Percentiles rank a stretch among this genome's conserved stretches.
phyloP scores from a whole-genome alignment of 176 grass and related monocot species.

The Zoysia japonica region DNA sequence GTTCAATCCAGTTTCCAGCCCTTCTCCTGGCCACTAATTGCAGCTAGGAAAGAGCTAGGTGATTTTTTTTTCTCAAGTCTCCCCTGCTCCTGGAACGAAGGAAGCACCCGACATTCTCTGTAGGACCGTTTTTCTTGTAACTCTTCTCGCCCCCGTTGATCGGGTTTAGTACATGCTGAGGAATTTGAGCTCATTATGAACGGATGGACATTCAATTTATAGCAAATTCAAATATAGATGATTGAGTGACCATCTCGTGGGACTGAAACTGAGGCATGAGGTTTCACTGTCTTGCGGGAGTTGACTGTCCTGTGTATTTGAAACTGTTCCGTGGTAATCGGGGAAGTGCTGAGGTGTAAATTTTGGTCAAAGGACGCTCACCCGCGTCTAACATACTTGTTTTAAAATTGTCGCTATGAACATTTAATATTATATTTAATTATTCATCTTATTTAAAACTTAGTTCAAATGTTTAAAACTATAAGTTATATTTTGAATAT shows the following conservation, averaged over 20 bases:
- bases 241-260: conserved; percentile 26
- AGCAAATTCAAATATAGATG: conserved; percentile 50
- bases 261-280: background rate
- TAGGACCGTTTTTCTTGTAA: conserved; percentile 14
- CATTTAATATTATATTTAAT: background rate
- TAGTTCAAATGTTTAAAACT: too few species aligned
- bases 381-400: background rate
- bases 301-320: background rate
- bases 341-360: conserved; percentile 36
- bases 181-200: conserved; percentile 47
- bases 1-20: conserved; percentile 34
- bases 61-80: conserved; percentile 34
- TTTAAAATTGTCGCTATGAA: background rate
- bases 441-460: too few species aligned
- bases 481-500: too few species aligned
- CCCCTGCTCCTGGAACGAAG: conserved; percentile 36
- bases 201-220: conserved; percentile 58
- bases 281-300: conserved; percentile 14
- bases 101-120: conserved; percentile 45
- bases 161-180: conserved; percentile 35
- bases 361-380: background rate
- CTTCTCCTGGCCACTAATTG: conserved; percentile 33
- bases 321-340: conserved; percentile 21
- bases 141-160: conserved; percentile 5
- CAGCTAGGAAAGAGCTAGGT: conserved; percentile 60